A percentile compares a stretch with the other conserved stretches of the same genome.
phyloP scores from a whole-genome alignment of 2,329 filamentous ascomycete genomes.

The Talaromyces pinophilus region DNA sequence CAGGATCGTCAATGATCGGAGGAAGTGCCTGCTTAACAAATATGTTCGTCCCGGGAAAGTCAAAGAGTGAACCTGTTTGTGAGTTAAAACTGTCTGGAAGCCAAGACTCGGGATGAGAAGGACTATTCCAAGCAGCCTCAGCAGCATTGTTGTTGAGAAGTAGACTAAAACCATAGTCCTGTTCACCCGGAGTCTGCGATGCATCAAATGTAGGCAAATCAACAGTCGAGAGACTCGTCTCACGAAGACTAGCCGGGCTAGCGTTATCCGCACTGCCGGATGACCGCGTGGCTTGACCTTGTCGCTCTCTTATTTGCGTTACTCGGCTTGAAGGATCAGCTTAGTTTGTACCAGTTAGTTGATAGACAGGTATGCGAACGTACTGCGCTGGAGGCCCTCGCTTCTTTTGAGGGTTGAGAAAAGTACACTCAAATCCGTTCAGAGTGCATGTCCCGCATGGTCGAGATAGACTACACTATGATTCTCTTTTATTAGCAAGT shows the following conservation, averaged over 20 bases:
- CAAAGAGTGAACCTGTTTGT: constrained; percentile 35
- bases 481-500: constrained; percentile 7
- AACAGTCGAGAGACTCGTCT: not conserved
- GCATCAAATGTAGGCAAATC: not conserved
- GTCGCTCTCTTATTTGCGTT: not conserved
- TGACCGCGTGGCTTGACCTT: not conserved
- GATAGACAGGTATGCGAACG: constrained; percentile 24
- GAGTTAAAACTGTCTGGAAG: constrained; percentile 39
- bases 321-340: constrained; percentile 30
- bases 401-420: constrained; percentile 46
- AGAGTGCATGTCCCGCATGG: constrained; percentile 43
- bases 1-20: constrained; percentile 28
- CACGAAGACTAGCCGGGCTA: not conserved
- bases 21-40: constrained; percentile 40
- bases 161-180: not conserved
- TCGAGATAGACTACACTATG: constrained; percentile 43
- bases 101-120: constrained; percentile 37
- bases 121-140: not conserved
- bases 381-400: constrained; percentile 43
- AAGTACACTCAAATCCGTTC: constrained; percentile 45
- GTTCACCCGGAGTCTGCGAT: not conserved
- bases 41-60: constrained; percentile 39
- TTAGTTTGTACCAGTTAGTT: not conserved
- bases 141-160: not conserved
- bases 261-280: not conserved